These are phyloP conservation scores for Fonsecaea nubica DNA, from an alignment of 2,329 filamentous ascomycete genomes.

Conservation along the genomic window DNA sequence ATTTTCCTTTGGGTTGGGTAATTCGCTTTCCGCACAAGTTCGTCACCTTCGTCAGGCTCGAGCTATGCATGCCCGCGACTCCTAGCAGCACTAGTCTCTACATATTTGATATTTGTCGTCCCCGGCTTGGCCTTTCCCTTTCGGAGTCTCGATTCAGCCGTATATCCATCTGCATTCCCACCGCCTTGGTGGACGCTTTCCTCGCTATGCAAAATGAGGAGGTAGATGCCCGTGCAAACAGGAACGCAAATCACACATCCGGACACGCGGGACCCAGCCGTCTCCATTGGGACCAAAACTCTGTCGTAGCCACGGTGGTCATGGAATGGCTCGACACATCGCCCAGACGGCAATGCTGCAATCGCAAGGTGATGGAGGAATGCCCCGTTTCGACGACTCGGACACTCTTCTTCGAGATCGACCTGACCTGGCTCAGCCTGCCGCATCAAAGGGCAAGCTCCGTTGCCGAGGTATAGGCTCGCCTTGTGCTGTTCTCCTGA, in stretches of 20 bases:
- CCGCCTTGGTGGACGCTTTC: neutral
- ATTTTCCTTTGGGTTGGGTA: neutral
- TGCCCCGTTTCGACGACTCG: neutral
- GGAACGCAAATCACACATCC: neutral
- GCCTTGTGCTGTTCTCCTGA: neutral
- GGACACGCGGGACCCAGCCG: neutral
- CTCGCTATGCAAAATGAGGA: conserved; percentile 2
- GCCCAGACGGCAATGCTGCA: neutral
- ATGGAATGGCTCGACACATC: neutral
- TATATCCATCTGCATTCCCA: neutral
- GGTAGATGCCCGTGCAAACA: neutral
- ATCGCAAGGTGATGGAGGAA: neutral
- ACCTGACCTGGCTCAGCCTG: neutral
- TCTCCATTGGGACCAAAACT: neutral
- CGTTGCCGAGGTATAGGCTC: neutral
- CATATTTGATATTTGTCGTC: neutral
- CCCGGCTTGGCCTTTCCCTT: neutral
- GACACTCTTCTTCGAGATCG: neutral
- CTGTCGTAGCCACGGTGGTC: neutral
- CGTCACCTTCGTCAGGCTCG: neutral
- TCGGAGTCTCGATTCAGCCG: neutral
- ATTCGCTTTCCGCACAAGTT: neutral
- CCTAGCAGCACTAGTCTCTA: too few relatives aligned
- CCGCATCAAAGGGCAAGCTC: neutral
- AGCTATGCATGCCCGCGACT: neutral